Percentiles rank a stretch among this genome's conserved stretches.
These are phyloP conservation scores for Heterobasidion parviporum DNA, from an alignment of 1,284 basidiomycete species.

Conservation along the genomic window DNA sequence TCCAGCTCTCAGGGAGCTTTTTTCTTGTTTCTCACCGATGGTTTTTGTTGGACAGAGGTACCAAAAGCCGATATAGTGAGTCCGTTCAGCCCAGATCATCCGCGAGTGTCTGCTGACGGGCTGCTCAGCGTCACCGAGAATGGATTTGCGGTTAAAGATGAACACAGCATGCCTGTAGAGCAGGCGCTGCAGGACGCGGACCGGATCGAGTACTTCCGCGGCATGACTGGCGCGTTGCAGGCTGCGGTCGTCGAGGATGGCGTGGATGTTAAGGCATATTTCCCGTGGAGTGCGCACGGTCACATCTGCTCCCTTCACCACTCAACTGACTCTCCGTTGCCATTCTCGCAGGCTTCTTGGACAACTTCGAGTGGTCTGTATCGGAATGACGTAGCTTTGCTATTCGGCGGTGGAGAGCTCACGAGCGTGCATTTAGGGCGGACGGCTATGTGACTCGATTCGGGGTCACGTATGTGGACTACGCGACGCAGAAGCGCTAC, in stretches of 20 bases:
- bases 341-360: conserved; percentile 39
- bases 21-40: conserved; percentile 3
- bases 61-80: conserved; percentile 56
- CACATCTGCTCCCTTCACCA: neutral
- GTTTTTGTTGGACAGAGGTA: conserved; percentile 30
- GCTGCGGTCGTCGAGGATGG: conserved; percentile 58
- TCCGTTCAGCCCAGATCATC: neutral
- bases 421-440: conserved; percentile 28
- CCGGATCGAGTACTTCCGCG: conserved; percentile 62
- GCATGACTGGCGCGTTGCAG: conserved; percentile 50
- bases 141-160: conserved; percentile 66
- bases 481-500: conserved; percentile 58
- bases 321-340: neutral
- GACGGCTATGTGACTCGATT: conserved; percentile 60
- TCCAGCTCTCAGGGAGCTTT: neutral
- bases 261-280: conserved; percentile 61
- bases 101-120: neutral
- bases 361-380: conserved; percentile 69
- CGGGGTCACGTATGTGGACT: conserved; percentile 62
- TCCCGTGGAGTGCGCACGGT: conserved; percentile 51
- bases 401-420: neutral
- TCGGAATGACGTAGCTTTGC: neutral
- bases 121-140: conserved; percentile 55
- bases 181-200: conserved; percentile 57
- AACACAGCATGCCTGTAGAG: conserved; percentile 42